Evolutionary conservation across 768 basidiomycete genomes (phyloP).

Genomic region (Chalciporus pseudorubinellus): DNA sequence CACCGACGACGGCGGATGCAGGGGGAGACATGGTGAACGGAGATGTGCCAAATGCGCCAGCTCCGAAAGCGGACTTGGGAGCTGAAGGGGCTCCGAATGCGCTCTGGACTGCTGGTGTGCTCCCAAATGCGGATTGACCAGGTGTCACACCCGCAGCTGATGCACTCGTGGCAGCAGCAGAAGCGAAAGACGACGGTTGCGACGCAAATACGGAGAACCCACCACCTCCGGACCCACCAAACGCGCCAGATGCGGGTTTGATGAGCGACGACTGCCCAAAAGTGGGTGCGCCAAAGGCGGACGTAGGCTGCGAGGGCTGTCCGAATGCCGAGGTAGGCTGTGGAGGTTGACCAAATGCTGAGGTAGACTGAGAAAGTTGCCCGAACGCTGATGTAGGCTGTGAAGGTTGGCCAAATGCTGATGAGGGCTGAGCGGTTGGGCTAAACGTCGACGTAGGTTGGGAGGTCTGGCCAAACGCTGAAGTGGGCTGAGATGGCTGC

Average conservation of each 20-base stretch:
- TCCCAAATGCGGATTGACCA: conserved; percentile 23
- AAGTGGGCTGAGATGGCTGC: conserved; percentile 25
- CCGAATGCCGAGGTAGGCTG: conserved; percentile 28
- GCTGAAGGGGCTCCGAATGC: conserved; percentile 15
- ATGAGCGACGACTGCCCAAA: conserved; percentile 43
- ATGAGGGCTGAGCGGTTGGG: conserved; percentile 30
- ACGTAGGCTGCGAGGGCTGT: conserved; percentile 31
- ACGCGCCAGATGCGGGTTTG: conserved; percentile 52
- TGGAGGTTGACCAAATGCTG: conserved; percentile 32
- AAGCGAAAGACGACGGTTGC: conserved; percentile 43
- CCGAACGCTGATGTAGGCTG: conserved; percentile 37
- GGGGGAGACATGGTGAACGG: conserved; percentile 15
- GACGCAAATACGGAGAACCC: conserved; percentile 54
- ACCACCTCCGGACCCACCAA: conserved; percentile 41
- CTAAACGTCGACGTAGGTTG: conserved; percentile 35
- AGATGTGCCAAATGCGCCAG: conserved; percentile 29
- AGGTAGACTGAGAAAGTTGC: conserved; percentile 30
- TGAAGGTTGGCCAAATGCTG: conserved; percentile 27
- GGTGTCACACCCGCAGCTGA: conserved; percentile 4
- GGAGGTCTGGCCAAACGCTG: conserved; percentile 32
- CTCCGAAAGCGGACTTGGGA: conserved; percentile 18
- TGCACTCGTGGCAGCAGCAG: conserved; percentile 7
- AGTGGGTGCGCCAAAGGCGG: conserved; percentile 36
- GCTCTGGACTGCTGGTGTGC: conserved; percentile 16
- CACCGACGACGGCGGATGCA: conserved; percentile 19